These are phyloP conservation scores for Elaeis oleifera DNA, from an alignment of 202 grass and related monocot species.

Conservation along the genomic window DNA sequence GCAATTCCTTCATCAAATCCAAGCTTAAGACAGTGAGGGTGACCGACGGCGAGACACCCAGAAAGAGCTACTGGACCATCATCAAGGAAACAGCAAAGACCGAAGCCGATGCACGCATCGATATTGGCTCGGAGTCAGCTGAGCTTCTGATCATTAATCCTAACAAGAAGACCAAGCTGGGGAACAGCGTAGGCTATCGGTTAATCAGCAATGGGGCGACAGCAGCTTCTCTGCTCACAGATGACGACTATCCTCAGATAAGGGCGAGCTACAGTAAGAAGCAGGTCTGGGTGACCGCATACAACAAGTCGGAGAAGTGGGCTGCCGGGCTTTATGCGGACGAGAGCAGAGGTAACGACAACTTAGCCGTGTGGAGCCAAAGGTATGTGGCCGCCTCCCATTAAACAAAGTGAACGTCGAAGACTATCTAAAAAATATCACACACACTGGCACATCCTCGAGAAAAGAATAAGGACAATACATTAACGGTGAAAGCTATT, in stretches of 20 bases:
- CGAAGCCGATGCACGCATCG: slow-evolving; percentile 42
- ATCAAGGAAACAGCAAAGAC: slow-evolving; percentile 49
- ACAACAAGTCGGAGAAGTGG: slow-evolving; percentile 59
- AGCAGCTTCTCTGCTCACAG: slow-evolving; percentile 45
- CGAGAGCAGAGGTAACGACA: slow-evolving; percentile 48
- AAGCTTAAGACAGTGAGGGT: slow-evolving; percentile 22
- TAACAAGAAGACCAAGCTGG: slow-evolving; percentile 45
- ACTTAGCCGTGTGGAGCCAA: slow-evolving; percentile 35
- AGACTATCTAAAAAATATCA: too few relatives aligned
- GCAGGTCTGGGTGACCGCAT: slow-evolving; percentile 66
- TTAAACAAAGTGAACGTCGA: too few relatives aligned
- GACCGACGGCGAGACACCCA: slow-evolving; percentile 23
- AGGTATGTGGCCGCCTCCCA: slow-evolving; percentile 12
- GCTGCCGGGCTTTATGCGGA: slow-evolving; percentile 51
- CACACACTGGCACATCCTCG: too few relatives aligned
- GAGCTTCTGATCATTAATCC: slow-evolving; percentile 70
- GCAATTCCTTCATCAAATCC: slow-evolving; percentile 70
- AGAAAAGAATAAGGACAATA: too few relatives aligned
- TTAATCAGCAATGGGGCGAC: slow-evolving; percentile 32
- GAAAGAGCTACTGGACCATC: slow-evolving; percentile 79
- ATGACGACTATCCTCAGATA: slow-evolving; percentile 57
- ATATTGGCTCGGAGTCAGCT: slow-evolving; percentile 27
- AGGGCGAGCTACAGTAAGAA: slow-evolving; percentile 54
- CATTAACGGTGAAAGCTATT: too few relatives aligned
- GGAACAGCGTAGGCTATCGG: slow-evolving; percentile 59